Evolutionary conservation across 164 flowering plant genomes (phyloP), one percentile per base, ranked within the genome.

Genomic region (Chimonanthus praecox): DNA sequence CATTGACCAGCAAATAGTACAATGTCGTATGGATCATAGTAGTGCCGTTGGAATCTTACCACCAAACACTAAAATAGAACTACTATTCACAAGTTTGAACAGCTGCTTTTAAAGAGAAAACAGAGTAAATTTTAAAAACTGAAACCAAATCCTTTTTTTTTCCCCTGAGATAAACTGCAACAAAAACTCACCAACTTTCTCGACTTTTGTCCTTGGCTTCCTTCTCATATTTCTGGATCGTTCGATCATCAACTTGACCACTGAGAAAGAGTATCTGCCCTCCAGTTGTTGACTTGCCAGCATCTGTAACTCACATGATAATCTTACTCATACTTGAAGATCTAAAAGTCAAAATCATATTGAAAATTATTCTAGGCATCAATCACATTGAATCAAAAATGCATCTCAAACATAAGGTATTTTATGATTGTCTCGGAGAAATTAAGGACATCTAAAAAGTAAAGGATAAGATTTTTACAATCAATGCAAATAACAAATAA

Each of bases 211-310:
- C 98, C 82, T 92, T 96, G 7, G 99, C 99, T 83, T 96, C 99
- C 82, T 89, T 96, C 83, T 96, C 99, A 78, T 94, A 96, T 70
- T 96, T 96, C 66, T 94, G 99, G 50, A 96, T 96, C 10, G 97
- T 91, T 64, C 99, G 90, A 58, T 96, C 99, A 89, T 96, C 99
- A 73, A 96, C 99, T 83, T 90, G 97, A 44, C 98, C 98, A 82
- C 98, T 96, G 20, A 94, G 92, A 71, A 89, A 90, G 54, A 94
- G 90, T 81, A 91, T 96, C 75, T 96, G 99, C 15, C 99, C 98
- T 44, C 99, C 98, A 77, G 78, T 87, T 0, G 97, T 92, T 9
- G 99, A 96, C 84, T 96, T 96, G 4, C 99, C 99, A 71, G 98
- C 98, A 87, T 96, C 99, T 96, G 89, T 71, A 82, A 71, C 48